Conservation (phyloP, 2,329 filamentous ascomycete species). For the Neofusicoccum sp. region DNA sequence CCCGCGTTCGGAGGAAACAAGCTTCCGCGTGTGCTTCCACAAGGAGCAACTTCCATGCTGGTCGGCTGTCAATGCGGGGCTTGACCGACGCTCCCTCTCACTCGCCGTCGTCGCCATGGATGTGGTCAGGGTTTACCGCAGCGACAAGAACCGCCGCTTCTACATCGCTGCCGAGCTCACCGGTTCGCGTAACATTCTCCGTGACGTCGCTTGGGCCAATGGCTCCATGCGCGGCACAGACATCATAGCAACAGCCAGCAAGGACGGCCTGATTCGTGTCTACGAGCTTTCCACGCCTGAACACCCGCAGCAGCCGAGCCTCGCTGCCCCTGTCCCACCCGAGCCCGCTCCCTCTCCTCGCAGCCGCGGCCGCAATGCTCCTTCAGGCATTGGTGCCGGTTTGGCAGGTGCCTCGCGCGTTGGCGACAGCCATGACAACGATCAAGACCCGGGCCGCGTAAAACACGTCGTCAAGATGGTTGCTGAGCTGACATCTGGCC, state of each 20-base stretch:
- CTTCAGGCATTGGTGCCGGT: constrained; percentile 55
- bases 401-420: constrained; percentile 45
- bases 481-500: constrained; percentile 65
- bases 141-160: constrained; percentile 71
- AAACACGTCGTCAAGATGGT: constrained; percentile 63
- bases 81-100: constrained; percentile 73
- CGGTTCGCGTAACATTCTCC: constrained; percentile 66
- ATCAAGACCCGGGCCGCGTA: constrained; percentile 64
- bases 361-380: constrained; percentile 30
- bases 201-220: constrained; percentile 89
- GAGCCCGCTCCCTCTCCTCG: constrained; percentile 7
- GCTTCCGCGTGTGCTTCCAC: constrained; percentile 84
- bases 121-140: constrained; percentile 78
- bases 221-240: constrained; percentile 90
- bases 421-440: constrained; percentile 51
- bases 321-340: constrained; percentile 8
- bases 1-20: constrained; percentile 77
- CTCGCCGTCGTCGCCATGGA: constrained; percentile 86
- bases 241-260: constrained; percentile 85
- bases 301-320: constrained; percentile 43
- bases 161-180: constrained; percentile 77
- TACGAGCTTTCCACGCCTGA: constrained; percentile 69
- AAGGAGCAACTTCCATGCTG: constrained; percentile 81
- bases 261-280: constrained; percentile 87
- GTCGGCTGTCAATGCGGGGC: constrained; percentile 73